Evolutionary conservation across 345 rosid genomes (phyloP).

Genomic region (Arabidopsis arenosa): DNA sequence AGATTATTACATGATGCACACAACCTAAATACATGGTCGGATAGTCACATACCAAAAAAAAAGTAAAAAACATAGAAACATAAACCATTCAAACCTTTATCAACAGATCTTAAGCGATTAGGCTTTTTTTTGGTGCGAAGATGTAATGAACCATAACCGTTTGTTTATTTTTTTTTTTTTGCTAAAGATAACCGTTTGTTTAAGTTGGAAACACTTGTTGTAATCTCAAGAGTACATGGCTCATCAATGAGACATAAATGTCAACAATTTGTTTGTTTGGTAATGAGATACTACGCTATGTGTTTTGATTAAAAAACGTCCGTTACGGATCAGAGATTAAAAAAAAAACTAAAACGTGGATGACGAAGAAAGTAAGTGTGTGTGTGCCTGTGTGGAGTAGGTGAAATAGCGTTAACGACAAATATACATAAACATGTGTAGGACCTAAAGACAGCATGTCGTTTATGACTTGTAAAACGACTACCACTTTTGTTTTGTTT

Average conservation of each 20-base stretch:
- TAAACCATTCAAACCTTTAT: no score
- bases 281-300: background rate
- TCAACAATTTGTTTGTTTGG: background rate
- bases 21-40: no score
- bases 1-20: no score
- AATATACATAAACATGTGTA: conserved; percentile 17
- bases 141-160: no score
- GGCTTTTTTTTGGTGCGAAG: no score
- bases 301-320: background rate
- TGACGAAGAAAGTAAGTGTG: conserved; percentile 18
- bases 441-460: conserved; percentile 46
- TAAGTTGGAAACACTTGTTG: conserved; percentile 10
- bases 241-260: background rate
- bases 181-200: background rate
- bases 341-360: conserved; percentile 4
- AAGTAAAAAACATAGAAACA: no score
- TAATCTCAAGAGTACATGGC: background rate
- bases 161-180: no score
- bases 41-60: no score
- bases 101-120: no score
- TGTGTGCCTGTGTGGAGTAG: conserved; percentile 28
- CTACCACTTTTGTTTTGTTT: conserved; percentile 26
- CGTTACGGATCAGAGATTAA: background rate
- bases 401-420: conserved; percentile 32
- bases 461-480: conserved; percentile 38